A percentile compares a stretch with the other conserved stretches of the same genome.
phyloP scores from a whole-genome alignment of 345 rosid species.

The Nasturtium officinale region DNA sequence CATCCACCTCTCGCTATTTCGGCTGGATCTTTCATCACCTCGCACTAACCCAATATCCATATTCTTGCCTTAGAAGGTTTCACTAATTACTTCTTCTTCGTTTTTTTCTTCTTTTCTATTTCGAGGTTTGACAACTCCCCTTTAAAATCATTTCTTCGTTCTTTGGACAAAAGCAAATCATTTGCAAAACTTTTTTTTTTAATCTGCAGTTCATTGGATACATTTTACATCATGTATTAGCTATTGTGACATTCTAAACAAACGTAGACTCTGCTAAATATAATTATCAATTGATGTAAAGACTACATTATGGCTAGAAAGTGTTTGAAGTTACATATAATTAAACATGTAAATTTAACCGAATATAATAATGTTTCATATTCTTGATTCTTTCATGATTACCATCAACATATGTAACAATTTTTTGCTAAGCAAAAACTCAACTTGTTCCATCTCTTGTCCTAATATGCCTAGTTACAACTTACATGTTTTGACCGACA shows the following conservation, averaged over 20 bases:
- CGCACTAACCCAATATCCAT: constrained; percentile 5
- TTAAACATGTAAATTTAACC: not conserved
- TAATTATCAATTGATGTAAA: not conserved
- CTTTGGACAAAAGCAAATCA: constrained; percentile 1
- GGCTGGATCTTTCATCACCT: constrained; percentile 27
- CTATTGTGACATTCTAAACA: not conserved
- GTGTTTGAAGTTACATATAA: not conserved
- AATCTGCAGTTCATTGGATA: constrained; percentile 3
- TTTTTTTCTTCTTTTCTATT: not conserved
- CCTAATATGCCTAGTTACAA: not conserved
- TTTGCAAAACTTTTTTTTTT: not conserved
- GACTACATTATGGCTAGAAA: not conserved
- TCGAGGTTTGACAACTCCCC: constrained; percentile 28
- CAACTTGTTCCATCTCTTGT: not conserved
- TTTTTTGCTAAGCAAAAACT: not conserved
- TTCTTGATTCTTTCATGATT: not conserved
- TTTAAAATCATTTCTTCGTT: not conserved
- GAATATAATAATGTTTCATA: not conserved
- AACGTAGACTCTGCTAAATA: not conserved
- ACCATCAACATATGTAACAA: not conserved
- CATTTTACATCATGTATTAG: not conserved
- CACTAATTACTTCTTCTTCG: constrained; percentile 39
- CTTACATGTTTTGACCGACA: constrained; percentile 13
- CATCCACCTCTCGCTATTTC: constrained; percentile 21
- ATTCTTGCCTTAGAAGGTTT: constrained; percentile 51